phyloP scores from a whole-genome alignment of 768 basidiomycete genomes.

The Suillus plorans region DNA sequence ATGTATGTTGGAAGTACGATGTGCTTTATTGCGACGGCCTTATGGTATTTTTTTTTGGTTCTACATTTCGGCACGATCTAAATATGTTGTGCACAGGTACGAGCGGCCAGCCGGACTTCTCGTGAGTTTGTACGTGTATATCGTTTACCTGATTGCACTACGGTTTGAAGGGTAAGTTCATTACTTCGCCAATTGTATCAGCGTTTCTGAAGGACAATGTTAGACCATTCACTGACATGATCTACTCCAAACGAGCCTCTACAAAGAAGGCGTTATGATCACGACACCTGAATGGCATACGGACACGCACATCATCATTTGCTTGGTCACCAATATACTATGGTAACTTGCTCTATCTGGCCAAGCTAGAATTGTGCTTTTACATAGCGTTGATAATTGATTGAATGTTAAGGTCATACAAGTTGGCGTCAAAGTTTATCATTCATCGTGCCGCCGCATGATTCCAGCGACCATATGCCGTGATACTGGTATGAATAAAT shows the following conservation, averaged over 20 bases:
- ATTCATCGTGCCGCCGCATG: neutral
- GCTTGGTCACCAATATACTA: neutral
- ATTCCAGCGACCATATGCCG: neutral
- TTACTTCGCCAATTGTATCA: neutral
- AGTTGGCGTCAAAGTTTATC: neutral
- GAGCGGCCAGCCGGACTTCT: slow-evolving; percentile 83
- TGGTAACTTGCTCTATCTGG: neutral
- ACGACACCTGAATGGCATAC: neutral
- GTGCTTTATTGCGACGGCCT: slow-evolving; percentile 81
- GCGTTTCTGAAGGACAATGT: slow-evolving; percentile 6
- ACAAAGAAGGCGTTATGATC: slow-evolving; percentile 14
- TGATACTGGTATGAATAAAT: neutral
- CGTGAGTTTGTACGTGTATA: slow-evolving; percentile 77
- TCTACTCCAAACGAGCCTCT: slow-evolving; percentile 59
- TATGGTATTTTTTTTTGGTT: slow-evolving; percentile 58
- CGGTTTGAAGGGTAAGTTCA: slow-evolving; percentile 82
- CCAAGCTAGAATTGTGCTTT: neutral
- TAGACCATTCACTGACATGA: slow-evolving; percentile 82
- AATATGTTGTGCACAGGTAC: slow-evolving; percentile 49
- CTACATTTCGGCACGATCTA: neutral
- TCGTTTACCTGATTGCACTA: slow-evolving; percentile 82
- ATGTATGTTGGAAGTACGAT: slow-evolving; percentile 98
- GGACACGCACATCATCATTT: neutral
- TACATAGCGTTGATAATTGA: neutral
- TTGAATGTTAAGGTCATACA: neutral